Evolutionary conservation across 148 eudicot species (phyloP).

Genomic region (Chenopodium berlandieri): DNA sequence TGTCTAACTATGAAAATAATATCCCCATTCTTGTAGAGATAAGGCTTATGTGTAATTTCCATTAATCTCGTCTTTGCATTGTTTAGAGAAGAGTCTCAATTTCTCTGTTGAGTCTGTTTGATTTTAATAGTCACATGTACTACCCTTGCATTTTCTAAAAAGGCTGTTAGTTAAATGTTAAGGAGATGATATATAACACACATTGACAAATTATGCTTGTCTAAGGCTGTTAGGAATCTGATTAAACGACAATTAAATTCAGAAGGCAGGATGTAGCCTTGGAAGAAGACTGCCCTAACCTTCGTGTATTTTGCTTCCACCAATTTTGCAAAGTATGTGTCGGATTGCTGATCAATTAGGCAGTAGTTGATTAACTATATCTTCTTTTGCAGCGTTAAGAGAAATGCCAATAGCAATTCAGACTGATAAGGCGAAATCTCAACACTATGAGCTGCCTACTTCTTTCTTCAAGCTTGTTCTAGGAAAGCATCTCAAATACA

Average conservation of each 20-base stretch:
- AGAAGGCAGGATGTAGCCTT: too few relatives aligned
- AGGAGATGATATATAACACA: too few relatives aligned
- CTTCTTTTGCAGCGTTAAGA: slow-evolving; percentile 55
- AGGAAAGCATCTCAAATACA: slow-evolving; percentile 88
- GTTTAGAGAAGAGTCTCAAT: too few relatives aligned
- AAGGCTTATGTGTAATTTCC: not conserved
- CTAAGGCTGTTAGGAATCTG: too few relatives aligned
- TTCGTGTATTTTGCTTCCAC: too few relatives aligned
- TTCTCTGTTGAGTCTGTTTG: not conserved
- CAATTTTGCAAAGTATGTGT: not conserved
- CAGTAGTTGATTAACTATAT: not conserved
- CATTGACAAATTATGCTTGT: too few relatives aligned
- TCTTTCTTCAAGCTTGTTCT: slow-evolving; percentile 94
- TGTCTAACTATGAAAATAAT: not conserved
- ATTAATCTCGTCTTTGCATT: too few relatives aligned
- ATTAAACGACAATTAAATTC: too few relatives aligned
- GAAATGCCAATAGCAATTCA: slow-evolving; percentile 92
- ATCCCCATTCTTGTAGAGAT: not conserved
- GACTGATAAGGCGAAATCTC: slow-evolving; percentile 74
- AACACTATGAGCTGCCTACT: slow-evolving; percentile 95
- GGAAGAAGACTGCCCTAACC: too few relatives aligned
- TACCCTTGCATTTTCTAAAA: too few relatives aligned
- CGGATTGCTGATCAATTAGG: not conserved
- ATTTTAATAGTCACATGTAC: not conserved
- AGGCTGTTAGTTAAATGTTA: too few relatives aligned